Conservation (phyloP, 1,284 basidiomycete genomes). For the Lentinula novae-zelandiae region DNA sequence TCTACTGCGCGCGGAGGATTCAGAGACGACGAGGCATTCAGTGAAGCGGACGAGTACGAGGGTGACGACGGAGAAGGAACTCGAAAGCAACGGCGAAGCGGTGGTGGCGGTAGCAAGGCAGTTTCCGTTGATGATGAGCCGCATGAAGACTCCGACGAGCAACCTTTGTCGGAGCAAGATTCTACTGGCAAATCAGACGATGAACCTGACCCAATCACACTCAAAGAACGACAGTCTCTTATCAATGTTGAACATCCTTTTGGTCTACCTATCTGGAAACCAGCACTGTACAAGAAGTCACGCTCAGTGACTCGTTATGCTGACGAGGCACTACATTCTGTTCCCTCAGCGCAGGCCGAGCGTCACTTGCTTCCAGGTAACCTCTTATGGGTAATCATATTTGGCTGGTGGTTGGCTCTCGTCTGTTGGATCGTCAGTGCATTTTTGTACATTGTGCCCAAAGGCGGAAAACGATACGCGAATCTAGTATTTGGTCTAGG, state of each 20-base stretch:
- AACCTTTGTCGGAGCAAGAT: background rate
- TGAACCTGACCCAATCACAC: slow-evolving; percentile 83
- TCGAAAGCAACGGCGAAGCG: background rate
- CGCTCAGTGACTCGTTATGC: slow-evolving; percentile 95
- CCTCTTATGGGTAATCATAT: slow-evolving; percentile 83
- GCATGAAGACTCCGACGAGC: slow-evolving; percentile 24
- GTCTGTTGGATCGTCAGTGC: slow-evolving; percentile 60
- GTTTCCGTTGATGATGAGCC: background rate
- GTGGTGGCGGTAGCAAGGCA: slow-evolving; percentile 17
- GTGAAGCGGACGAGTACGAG: slow-evolving; percentile 41
- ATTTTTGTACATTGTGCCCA: slow-evolving; percentile 71
- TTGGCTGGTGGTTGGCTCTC: slow-evolving; percentile 90
- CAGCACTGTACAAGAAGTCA: slow-evolving; percentile 97
- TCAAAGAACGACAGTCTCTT: slow-evolving; percentile 95
- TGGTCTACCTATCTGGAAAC: slow-evolving; percentile 99
- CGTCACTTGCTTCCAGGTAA: slow-evolving; percentile 91
- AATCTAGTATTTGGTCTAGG: slow-evolving; percentile 89
- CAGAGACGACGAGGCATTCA: slow-evolving; percentile 43
- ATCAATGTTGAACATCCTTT: slow-evolving; percentile 99
- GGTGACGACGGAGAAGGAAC: slow-evolving; percentile 15
- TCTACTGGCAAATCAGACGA: slow-evolving; percentile 29
- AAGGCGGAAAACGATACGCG: slow-evolving; percentile 82
- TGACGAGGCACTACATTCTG: slow-evolving; percentile 89
- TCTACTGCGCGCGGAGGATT: slow-evolving; percentile 41
- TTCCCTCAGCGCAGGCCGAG: slow-evolving; percentile 90